Conservation (phyloP, 1,284 basidiomycete genomes). For the Papiliotrema nemorosa region DNA sequence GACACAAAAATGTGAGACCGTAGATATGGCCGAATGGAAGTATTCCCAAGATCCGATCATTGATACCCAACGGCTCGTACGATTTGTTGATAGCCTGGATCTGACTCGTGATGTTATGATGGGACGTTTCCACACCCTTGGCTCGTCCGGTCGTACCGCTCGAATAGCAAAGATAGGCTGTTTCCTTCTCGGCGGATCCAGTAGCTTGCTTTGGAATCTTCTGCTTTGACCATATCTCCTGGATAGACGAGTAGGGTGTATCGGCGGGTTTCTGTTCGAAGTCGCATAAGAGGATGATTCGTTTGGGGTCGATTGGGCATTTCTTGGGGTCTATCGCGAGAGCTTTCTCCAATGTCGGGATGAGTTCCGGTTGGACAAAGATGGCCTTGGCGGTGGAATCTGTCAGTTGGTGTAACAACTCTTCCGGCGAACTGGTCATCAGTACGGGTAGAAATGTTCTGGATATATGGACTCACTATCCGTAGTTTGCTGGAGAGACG, state of each 20-base stretch:
- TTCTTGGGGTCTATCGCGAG: slow-evolving; percentile 13
- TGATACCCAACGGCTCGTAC: slow-evolving; percentile 32
- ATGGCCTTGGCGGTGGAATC: slow-evolving; percentile 59
- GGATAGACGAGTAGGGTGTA: slow-evolving; percentile 13
- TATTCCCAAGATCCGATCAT: slow-evolving; percentile 58
- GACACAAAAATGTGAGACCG: slow-evolving; percentile 46
- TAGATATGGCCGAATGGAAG: slow-evolving; percentile 56
- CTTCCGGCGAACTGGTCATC: slow-evolving; percentile 32
- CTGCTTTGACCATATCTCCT: slow-evolving; percentile 18
- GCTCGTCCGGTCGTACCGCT: slow-evolving; percentile 56
- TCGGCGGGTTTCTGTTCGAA: slow-evolving; percentile 14
- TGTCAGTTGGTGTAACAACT: slow-evolving; percentile 46
- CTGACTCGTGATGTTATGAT: slow-evolving; percentile 58
- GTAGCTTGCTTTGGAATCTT: slow-evolving; percentile 3
- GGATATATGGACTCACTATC: slow-evolving; percentile 30
- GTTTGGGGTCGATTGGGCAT: slow-evolving; percentile 8
- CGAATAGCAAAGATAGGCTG: slow-evolving; percentile 60
- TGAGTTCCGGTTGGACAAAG: slow-evolving; percentile 57
- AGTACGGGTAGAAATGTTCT: slow-evolving; percentile 37
- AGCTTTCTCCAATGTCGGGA: slow-evolving; percentile 41
- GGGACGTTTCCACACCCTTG: slow-evolving; percentile 57
- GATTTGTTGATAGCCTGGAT: slow-evolving; percentile 30
- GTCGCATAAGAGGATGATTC: slow-evolving; percentile 33
- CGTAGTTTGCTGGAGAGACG: slow-evolving; percentile 41
- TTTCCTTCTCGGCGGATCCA: slow-evolving; percentile 16